Conservation (phyloP, 768 basidiomycete species). For the Tricholoma bakamatsutake region DNA sequence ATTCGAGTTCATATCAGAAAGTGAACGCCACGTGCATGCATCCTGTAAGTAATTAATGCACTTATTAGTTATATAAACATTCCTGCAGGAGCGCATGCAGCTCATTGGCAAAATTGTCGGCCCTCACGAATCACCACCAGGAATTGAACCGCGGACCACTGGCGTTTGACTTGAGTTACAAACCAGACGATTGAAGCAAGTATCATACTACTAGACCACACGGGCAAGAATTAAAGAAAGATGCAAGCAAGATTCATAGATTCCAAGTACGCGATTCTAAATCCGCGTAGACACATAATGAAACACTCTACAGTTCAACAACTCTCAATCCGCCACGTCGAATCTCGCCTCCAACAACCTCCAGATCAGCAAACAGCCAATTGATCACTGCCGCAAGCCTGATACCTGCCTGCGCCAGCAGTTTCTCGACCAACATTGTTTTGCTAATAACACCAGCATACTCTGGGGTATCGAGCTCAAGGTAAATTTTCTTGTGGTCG, state of each 20-base stretch:
- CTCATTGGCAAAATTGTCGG: background rate
- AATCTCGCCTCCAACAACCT: slow-evolving; percentile 5
- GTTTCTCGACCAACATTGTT: slow-evolving; percentile 69
- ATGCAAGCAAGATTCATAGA: background rate
- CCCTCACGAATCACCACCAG: background rate
- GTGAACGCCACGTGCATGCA: too few species aligned
- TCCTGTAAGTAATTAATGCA: too few species aligned
- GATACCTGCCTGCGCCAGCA: slow-evolving; percentile 79
- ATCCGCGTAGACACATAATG: too few species aligned
- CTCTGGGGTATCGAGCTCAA: slow-evolving; percentile 77
- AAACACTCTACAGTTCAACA: background rate
- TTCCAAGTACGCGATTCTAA: background rate
- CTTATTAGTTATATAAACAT: too few species aligned
- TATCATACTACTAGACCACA: background rate
- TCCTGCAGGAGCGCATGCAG: too few species aligned
- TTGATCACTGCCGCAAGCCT: slow-evolving; percentile 83
- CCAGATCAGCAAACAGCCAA: slow-evolving; percentile 49
- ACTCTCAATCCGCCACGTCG: background rate
- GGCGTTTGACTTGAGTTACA: background rate
- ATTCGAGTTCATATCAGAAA: too few species aligned
- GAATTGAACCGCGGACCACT: background rate
- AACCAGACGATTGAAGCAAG: background rate
- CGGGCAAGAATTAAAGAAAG: background rate
- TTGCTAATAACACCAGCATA: slow-evolving; percentile 69
- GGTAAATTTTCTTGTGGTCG: slow-evolving; percentile 23